phyloP scores from a whole-genome alignment of 148 eudicot species.

The Vaccinium macrocarpon region DNA sequence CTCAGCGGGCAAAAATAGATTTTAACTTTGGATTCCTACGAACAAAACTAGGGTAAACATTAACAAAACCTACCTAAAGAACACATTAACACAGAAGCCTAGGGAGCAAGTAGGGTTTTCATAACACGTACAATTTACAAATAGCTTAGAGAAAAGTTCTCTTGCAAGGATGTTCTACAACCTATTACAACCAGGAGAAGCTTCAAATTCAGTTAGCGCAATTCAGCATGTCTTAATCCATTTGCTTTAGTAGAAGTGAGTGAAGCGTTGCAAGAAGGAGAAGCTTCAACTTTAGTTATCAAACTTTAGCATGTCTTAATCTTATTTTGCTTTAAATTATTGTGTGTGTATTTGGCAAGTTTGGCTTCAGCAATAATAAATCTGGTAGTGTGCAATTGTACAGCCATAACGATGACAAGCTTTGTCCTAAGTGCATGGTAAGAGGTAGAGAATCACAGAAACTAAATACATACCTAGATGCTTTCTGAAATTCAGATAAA shows the following conservation, averaged over 20 bases:
- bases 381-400: not conserved
- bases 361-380: not conserved
- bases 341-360: not conserved
- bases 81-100: not conserved
- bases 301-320: not conserved
- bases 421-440: not conserved
- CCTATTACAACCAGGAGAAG: not conserved
- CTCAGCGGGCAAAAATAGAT: not conserved
- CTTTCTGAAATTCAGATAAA: slow-evolving; percentile 80
- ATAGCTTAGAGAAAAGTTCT: not conserved
- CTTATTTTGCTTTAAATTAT: not conserved
- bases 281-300: not conserved
- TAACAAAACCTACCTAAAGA: not conserved
- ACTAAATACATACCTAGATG: slow-evolving; percentile 57
- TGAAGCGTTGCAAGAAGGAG: not conserved
- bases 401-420: not conserved
- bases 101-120: not conserved
- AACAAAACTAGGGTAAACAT: not conserved
- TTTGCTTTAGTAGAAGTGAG: not conserved
- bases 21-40: not conserved
- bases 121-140: not conserved
- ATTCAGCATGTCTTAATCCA: not conserved
- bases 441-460: not conserved
- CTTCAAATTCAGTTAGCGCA: not conserved
- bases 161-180: not conserved